Evolutionary conservation across 305 asterid species (phyloP), one percentile per base, ranked within the genome.

Genomic region (Fraxinus floribunda): DNA sequence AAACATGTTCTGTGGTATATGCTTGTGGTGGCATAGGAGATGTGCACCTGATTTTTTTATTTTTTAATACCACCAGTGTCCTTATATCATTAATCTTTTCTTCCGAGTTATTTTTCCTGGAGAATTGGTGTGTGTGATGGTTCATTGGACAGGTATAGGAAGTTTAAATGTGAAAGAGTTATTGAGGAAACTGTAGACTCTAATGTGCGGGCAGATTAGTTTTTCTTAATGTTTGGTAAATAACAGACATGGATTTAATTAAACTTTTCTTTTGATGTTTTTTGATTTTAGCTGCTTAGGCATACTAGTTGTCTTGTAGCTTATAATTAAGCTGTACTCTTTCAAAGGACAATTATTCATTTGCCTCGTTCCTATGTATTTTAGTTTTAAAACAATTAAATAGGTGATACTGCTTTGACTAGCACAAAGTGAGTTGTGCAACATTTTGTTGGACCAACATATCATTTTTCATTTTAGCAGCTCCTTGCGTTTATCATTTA

Each of bases 61-160:
- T 68, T 7, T 66, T 22, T 7, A 26, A 26, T 49, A 0, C 36
- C 16, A 11, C 60, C 36, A 26, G 35, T 66, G 7, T 66, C 16
- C 74, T 29, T 24, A 11, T 66, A 10, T 24, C 6, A 2, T 24
- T 76, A 49, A 60, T 73, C 83, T 15, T 79, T 44, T 38, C 20
- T 60, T n/a, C 57, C 18, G n/a, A 41, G 77, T 77, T 29, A 3
- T 52, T 35, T 71, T 24, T 9, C 20, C 76, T 20, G 44, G 20
- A 70, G 29, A 77, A 49, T 2, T 75, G 71, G 79, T 15, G 71
- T 34, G 13, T 60, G 15, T 57, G 32, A 44, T 77, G 64, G 49
- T 78, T 78, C 75, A 82, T 57, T 73, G 24, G 84, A 72, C 8
- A 49, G 22, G 32, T 10, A 34, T 68, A 29, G 32, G 62, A 11